phyloP scores from a whole-genome alignment of 371 early-diverging fungal species.

The Sporodiniella umbellata region DNA sequence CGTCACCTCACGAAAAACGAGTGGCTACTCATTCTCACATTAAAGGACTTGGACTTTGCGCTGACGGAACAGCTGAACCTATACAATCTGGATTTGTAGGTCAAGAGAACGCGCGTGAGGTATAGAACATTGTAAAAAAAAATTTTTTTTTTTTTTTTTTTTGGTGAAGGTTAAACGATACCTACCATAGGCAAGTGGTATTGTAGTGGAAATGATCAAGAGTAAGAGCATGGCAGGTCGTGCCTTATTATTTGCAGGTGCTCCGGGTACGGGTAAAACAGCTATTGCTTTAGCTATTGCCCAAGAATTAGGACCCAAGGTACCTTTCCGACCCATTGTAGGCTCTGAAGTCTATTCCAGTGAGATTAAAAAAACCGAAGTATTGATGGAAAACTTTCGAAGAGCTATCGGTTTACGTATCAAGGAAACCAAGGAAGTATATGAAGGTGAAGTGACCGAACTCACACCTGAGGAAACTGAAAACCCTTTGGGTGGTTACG shows the following conservation, averaged over 20 bases:
- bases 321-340: constrained; percentile 98
- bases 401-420: constrained; percentile 96
- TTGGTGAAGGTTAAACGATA: no score
- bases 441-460: constrained; percentile 99
- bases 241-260: constrained; percentile 94
- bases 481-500: constrained; percentile 90
- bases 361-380: constrained; percentile 98
- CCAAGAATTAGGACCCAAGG: constrained; percentile 94
- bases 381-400: constrained; percentile 98
- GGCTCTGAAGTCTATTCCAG: constrained; percentile 97
- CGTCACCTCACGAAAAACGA: constrained; percentile 83
- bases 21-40: constrained; percentile 97
- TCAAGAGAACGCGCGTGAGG: constrained; percentile 94
- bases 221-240: constrained; percentile 97
- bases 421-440: constrained; percentile 98
- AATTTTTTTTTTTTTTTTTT: not conserved
- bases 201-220: constrained; percentile 92
- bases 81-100: constrained; percentile 94
- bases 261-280: constrained; percentile 96
- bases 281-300: constrained; percentile 93
- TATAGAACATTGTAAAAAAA: constrained; percentile 22
- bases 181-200: constrained; percentile 79
- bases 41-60: constrained; percentile 77
- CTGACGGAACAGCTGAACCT: constrained; percentile 88
- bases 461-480: constrained; percentile 94